Percentiles rank a stretch among this genome's conserved stretches.
These are phyloP conservation scores for Aspergillus sp. DNA, from an alignment of 2,329 filamentous ascomycete species.

Conservation along the genomic window DNA sequence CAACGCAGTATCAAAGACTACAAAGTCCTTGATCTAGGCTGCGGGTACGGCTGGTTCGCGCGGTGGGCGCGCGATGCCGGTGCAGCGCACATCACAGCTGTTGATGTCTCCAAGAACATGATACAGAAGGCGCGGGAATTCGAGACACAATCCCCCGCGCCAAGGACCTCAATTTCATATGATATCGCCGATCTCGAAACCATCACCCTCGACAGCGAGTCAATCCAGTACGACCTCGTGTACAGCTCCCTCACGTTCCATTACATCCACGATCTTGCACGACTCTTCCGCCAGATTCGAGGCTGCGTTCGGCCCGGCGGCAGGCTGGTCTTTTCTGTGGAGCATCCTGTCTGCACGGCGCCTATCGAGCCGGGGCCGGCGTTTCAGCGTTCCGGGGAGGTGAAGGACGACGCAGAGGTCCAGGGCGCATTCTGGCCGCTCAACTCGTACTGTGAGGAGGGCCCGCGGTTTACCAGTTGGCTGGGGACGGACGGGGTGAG, in stretches of 20 bases:
- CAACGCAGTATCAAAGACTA: conserved; percentile 21
- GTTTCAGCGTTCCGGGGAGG: conserved; percentile 17
- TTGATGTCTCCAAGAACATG: conserved; percentile 48
- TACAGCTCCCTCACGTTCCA: conserved; percentile 45
- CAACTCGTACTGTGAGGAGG: conserved; percentile 44
- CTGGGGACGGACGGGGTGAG: conserved; percentile 38
- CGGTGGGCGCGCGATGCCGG: conserved; percentile 43
- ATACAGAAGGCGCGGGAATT: conserved; percentile 34
- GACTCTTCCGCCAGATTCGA: conserved; percentile 23
- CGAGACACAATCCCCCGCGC: not conserved
- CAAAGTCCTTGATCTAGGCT: conserved; percentile 45
- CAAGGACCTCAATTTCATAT: not conserved
- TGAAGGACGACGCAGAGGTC: conserved; percentile 19
- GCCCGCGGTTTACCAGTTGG: conserved; percentile 42
- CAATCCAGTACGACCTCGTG: not conserved
- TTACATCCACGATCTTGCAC: conserved; percentile 35
- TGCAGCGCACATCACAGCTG: conserved; percentile 33
- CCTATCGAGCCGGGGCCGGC: conserved; percentile 44
- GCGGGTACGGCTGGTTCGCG: conserved; percentile 48
- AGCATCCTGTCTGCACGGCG: conserved; percentile 34
- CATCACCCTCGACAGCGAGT: not conserved
- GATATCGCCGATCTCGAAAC: conserved; percentile 3
- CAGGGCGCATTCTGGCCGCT: conserved; percentile 42
- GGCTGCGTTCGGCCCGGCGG: not conserved
- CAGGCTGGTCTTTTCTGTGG: conserved; percentile 39